Conservation (phyloP, 306 rosid genomes). For the Lathyrus sativus region DNA sequence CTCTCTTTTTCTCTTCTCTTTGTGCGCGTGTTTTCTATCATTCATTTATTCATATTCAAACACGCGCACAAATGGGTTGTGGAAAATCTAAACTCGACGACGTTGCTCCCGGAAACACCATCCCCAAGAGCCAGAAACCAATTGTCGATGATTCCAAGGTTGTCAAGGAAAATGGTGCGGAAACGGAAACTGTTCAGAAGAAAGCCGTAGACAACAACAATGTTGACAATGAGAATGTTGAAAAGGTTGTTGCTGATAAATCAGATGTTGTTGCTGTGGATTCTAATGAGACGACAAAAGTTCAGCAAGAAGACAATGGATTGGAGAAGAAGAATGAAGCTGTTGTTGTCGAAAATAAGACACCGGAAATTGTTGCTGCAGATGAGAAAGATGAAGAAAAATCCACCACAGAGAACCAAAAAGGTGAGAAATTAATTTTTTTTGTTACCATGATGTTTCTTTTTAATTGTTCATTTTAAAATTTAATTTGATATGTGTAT, state of each 20-base stretch:
- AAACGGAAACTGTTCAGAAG: background rate
- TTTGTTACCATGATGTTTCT: background rate
- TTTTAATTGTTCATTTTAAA: background rate
- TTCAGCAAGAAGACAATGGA: conserved; percentile 19
- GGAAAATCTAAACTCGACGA: conserved; percentile 81
- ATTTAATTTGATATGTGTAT: background rate
- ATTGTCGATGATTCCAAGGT: background rate
- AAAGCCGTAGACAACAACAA: background rate
- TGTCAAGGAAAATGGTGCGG: conserved; percentile 17
- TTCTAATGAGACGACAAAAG: background rate
- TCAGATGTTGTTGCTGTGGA: background rate
- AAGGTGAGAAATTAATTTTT: conserved; percentile 38
- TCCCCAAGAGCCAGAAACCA: conserved; percentile 55
- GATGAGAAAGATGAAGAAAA: conserved; percentile 10
- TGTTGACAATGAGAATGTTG: background rate
- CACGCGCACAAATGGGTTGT: conserved; percentile 66
- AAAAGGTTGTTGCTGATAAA: conserved; percentile 3
- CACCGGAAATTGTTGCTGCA: background rate
- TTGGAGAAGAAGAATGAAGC: conserved; percentile 18
- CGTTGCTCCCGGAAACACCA: conserved; percentile 57
- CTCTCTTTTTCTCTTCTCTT: background rate
- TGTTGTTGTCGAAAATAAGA: background rate
- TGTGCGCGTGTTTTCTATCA: conserved; percentile 7
- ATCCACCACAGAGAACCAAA: background rate
- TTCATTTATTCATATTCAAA: background rate